Evolutionary conservation across 202 grass and related monocot genomes (phyloP), one percentile per base, ranked within the genome.

Genomic region (Elaeis oleifera): DNA sequence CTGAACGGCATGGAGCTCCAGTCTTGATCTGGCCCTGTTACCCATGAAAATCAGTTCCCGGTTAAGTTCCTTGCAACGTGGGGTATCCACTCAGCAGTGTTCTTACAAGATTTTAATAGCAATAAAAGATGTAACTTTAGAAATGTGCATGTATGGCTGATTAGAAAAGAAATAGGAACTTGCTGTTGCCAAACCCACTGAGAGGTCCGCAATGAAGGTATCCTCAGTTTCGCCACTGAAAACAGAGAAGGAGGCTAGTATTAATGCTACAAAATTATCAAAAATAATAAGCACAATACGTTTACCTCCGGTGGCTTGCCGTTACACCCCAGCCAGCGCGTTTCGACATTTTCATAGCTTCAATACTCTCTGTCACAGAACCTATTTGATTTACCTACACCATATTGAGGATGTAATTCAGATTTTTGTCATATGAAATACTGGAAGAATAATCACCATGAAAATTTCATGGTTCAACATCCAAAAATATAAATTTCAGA

Each of bases 171-270:
- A 65, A 53, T 9, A 66, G 58, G 52, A 70, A 36, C 60, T 23
- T 79, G 91, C 92, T 28, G 88, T 97, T 32, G 92, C 51, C 21
- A 97, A 71, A 39, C 92, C 92, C 23, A 97, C 92, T 4, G 92
- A 61, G 39, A 97, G 81, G 62, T 97, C 92, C 16, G 92, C 87
- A 67, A 97, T 97, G 73, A 97, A 97, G 64, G 92, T 91, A 59
- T 97, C 92, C 77, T 97, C 92, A 2, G 92, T 97, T 77, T 97
- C 92, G 61, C 92, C 92, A 79, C 92, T 91, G 77, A 29, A 44
- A 72, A 32, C 29, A 80, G 55, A 19, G 31, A 4, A 51, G 53
- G 4, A 16, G 39, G 28, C 18, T 3, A 21, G 44, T 5, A 60
- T 7, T 3, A 52, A 44, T 60, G 26, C 15, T 11, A 67, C 49